Conservation (phyloP, 768 basidiomycete genomes). For the Lentinula sp. region DNA sequence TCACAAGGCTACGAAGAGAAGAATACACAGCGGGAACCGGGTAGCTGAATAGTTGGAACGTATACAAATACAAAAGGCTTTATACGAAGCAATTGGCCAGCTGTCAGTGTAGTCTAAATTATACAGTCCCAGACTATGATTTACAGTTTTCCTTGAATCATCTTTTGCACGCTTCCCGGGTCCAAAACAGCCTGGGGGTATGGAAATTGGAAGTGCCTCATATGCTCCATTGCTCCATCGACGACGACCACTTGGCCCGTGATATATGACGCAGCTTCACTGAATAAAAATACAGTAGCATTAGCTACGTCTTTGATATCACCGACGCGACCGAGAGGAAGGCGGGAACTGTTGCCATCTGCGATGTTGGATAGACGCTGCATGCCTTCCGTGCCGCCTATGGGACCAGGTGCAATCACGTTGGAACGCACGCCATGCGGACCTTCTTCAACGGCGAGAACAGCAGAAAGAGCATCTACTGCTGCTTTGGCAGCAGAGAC, state of each 20-base stretch:
- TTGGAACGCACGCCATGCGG: constrained; percentile 92
- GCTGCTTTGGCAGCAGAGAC: constrained; percentile 94
- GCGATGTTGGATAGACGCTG: constrained; percentile 39
- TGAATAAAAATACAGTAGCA: constrained; percentile 75
- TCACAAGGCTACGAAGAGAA: too few species aligned
- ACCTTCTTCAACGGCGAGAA: constrained; percentile 90
- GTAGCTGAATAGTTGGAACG: too few species aligned
- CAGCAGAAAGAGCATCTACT: constrained; percentile 82
- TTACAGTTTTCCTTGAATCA: constrained; percentile 45
- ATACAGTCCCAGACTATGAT: too few species aligned
- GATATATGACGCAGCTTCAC: constrained; percentile 69
- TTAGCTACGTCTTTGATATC: constrained; percentile 61
- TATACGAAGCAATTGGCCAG: too few species aligned
- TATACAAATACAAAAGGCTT: not conserved
- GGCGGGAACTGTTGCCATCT: constrained; percentile 9
- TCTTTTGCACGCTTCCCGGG: constrained; percentile 39
- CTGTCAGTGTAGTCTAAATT: too few species aligned
- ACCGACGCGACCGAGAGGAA: constrained; percentile 48
- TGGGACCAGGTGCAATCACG: constrained; percentile 80
- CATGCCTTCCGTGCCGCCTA: constrained; percentile 71
- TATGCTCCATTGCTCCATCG: constrained; percentile 58
- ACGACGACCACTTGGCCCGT: constrained; percentile 72
- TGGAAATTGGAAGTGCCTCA: constrained; percentile 42
- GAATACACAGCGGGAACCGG: too few species aligned
- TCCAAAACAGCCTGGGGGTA: constrained; percentile 63